Conservation (phyloP, 371 early-diverging fungal genomes). For the Lichtheimia ramosa region DNA sequence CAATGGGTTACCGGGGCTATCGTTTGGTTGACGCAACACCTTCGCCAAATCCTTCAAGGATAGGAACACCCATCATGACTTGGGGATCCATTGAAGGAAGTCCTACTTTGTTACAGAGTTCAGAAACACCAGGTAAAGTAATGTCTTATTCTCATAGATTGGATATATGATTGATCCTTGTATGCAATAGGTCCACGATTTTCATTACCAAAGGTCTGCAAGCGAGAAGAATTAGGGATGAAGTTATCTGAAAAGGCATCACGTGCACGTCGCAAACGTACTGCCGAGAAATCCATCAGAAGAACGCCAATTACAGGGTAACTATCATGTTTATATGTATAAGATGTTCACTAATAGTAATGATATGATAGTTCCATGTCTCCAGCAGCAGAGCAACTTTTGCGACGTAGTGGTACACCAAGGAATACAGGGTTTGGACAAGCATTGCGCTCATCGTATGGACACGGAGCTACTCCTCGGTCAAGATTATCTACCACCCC, state of each 20-base stretch:
- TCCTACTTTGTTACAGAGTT: constrained; percentile 55
- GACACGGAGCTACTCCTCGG: constrained; percentile 25
- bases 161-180: neutral
- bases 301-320: constrained; percentile 24
- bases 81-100: constrained; percentile 80
- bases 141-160: no score
- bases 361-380: constrained; percentile 21
- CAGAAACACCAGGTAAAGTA: constrained; percentile 40
- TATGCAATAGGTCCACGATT: constrained; percentile 46
- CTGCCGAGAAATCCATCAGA: constrained; percentile 15
- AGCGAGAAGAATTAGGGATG: constrained; percentile 67
- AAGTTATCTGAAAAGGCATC: constrained; percentile 66
- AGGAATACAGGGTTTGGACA: constrained; percentile 28
- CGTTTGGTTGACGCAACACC: constrained; percentile 73
- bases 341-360: no score
- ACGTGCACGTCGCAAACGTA: constrained; percentile 50
- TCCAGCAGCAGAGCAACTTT: constrained; percentile 47
- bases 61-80: constrained; percentile 69
- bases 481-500: constrained; percentile 16
- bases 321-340: neutral
- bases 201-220: constrained; percentile 62
- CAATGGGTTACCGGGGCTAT: constrained; percentile 46
- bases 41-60: constrained; percentile 53
- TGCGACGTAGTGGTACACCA: constrained; percentile 34
- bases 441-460: constrained; percentile 41